phyloP scores from a whole-genome alignment of 2,329 filamentous ascomycete genomes.

The Phialophora chinensis region DNA sequence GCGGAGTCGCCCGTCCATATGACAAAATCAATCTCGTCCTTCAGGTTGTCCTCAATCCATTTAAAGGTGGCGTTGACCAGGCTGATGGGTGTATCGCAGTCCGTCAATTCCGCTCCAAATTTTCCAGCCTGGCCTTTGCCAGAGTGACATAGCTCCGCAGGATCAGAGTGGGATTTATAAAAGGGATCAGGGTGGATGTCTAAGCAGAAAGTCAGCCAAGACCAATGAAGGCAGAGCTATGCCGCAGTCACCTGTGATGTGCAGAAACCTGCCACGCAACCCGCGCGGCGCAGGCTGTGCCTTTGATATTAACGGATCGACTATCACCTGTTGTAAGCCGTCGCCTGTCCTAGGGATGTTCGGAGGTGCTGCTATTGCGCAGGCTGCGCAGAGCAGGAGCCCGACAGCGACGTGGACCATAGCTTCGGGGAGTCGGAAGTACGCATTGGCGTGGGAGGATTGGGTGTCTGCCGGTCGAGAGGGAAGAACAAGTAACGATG shows the following conservation, averaged over 20 bases:
- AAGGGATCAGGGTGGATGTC: conserved; percentile 91
- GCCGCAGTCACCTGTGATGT: conserved; percentile 73
- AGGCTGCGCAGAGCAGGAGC: conserved; percentile 37
- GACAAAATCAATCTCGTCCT: conserved; percentile 83
- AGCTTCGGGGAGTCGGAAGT: not conserved
- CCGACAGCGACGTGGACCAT: conserved; percentile 37
- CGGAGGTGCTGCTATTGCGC: conserved; percentile 32
- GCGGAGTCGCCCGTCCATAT: conserved; percentile 92
- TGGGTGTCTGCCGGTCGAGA: not conserved
- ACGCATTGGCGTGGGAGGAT: not conserved
- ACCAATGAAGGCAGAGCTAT: conserved; percentile 9
- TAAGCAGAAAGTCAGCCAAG: conserved; percentile 47
- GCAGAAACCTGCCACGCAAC: conserved; percentile 78
- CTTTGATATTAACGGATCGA: conserved; percentile 8
- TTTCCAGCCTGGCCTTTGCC: conserved; percentile 71
- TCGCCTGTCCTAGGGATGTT: conserved; percentile 14
- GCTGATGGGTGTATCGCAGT: conserved; percentile 82
- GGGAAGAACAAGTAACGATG: not conserved
- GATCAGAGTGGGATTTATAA: conserved; percentile 76
- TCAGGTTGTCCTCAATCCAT: conserved; percentile 82
- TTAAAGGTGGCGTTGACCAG: conserved; percentile 87
- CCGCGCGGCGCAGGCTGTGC: conserved; percentile 37
- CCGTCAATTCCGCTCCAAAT: conserved; percentile 83
- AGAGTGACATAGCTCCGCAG: conserved; percentile 76
- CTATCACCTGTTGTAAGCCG: conserved; percentile 20